Conservation (phyloP, 805 yeast genomes). For the Ogataea thermomethanolica region DNA sequence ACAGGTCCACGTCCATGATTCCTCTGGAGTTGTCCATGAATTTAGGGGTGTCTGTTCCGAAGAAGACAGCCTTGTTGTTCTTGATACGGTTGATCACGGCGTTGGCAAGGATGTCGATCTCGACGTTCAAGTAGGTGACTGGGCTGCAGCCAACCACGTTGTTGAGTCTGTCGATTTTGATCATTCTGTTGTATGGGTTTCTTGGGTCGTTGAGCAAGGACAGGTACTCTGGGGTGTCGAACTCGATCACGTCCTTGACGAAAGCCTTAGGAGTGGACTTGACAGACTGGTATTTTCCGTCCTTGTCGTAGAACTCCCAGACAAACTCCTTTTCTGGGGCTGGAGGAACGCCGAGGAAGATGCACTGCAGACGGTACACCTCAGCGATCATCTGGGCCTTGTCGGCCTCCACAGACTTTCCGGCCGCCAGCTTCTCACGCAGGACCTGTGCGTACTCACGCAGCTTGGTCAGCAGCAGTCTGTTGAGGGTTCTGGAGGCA, state of each 20-base stretch:
- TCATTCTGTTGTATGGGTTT: slow-evolving; percentile 58
- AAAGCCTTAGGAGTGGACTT: slow-evolving; percentile 65
- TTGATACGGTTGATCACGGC: slow-evolving; percentile 67
- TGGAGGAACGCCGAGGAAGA: slow-evolving; percentile 79
- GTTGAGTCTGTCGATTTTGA: slow-evolving; percentile 71
- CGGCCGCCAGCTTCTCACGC: slow-evolving; percentile 43
- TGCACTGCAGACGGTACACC: slow-evolving; percentile 60
- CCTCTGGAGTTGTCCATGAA: slow-evolving; percentile 63
- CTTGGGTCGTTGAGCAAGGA: slow-evolving; percentile 83
- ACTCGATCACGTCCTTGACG: slow-evolving; percentile 50
- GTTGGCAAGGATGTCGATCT: slow-evolving; percentile 52
- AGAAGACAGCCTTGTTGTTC: slow-evolving; percentile 76
- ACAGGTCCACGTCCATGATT: slow-evolving; percentile 66
- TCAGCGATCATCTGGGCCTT: slow-evolving; percentile 48
- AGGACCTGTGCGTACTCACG: slow-evolving; percentile 75
- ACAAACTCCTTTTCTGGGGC: slow-evolving; percentile 60
- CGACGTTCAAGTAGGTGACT: slow-evolving; percentile 68
- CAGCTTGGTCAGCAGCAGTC: slow-evolving; percentile 61
- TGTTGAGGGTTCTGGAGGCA: slow-evolving; percentile 50
- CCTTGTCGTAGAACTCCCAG: slow-evolving; percentile 78
- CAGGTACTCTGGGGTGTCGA: slow-evolving; percentile 49
- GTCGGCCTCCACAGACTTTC: slow-evolving; percentile 36
- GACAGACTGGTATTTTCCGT: slow-evolving; percentile 44
- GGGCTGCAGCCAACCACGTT: slow-evolving; percentile 69
- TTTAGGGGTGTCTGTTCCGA: slow-evolving; percentile 87